A percentile compares a stretch with the other conserved stretches of the same genome.
These are phyloP conservation scores for Rhododendron williamsianum DNA, from an alignment of 148 eudicot species.

Conservation along the genomic window DNA sequence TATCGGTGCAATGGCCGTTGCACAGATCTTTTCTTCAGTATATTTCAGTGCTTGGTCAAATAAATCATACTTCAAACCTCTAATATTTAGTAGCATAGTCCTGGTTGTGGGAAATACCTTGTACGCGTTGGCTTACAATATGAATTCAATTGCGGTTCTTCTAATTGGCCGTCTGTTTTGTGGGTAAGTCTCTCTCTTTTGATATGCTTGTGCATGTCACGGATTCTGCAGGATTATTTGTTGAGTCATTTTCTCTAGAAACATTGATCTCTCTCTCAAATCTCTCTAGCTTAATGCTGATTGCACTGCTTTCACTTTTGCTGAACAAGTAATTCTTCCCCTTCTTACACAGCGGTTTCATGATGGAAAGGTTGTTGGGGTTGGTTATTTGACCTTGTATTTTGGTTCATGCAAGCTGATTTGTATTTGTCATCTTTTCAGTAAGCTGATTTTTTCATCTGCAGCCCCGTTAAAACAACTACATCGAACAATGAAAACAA, in stretches of 20 bases:
- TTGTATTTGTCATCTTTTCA: background rate
- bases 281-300: background rate
- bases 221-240: background rate
- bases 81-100: slow-evolving; percentile 69
- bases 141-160: slow-evolving; percentile 64
- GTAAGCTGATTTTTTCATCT: background rate
- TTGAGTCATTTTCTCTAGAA: background rate
- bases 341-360: background rate
- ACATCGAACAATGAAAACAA: background rate
- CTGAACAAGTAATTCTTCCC: background rate
- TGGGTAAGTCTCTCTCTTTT: slow-evolving; percentile 40
- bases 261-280: background rate
- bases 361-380: background rate
- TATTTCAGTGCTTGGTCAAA: slow-evolving; percentile 96
- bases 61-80: slow-evolving; percentile 66
- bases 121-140: slow-evolving; percentile 75
- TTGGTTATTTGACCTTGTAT: background rate
- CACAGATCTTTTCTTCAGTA: slow-evolving; percentile 77
- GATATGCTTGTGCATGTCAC: background rate
- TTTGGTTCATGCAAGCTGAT: background rate
- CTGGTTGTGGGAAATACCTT: slow-evolving; percentile 54
- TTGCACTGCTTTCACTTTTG: background rate
- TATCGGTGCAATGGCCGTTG: slow-evolving; percentile 86
- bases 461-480: background rate
- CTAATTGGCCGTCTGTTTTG: slow-evolving; percentile 67